These are phyloP conservation scores for Huntiella savannae DNA, from an alignment of 2,329 filamentous ascomycete genomes.

Conservation along the genomic window DNA sequence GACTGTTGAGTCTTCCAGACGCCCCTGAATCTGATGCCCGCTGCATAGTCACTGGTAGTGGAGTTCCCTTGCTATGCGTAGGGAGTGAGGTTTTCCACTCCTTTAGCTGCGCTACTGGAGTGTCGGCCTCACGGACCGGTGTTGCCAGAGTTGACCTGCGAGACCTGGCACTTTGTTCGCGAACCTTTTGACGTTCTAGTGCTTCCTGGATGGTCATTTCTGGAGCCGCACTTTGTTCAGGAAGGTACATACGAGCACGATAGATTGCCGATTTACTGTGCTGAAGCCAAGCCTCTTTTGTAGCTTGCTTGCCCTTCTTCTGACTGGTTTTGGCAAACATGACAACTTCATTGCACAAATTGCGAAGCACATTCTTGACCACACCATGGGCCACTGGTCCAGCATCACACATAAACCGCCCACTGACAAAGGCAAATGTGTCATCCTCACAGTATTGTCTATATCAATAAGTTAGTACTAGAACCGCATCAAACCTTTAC, in stretches of 20 bases:
- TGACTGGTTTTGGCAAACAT: background rate
- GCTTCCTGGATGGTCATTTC: too few species aligned
- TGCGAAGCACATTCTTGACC: constrained; percentile 8
- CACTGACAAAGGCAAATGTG: constrained; percentile 9
- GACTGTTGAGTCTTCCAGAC: too few species aligned
- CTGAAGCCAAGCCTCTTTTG: background rate
- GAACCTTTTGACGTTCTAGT: too few species aligned
- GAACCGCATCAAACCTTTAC: background rate
- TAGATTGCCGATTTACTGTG: background rate
- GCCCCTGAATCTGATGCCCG: too few species aligned
- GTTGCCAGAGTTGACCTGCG: too few species aligned
- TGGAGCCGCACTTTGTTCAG: too few species aligned
- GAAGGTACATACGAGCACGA: background rate
- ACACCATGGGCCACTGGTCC: constrained; percentile 5
- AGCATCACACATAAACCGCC: constrained; percentile 9
- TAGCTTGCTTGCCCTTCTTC: background rate
- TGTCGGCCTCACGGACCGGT: too few species aligned
- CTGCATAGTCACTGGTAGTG: too few species aligned
- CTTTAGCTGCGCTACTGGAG: too few species aligned
- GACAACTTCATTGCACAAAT: constrained; percentile 3
- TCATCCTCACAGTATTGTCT: constrained; percentile 9
- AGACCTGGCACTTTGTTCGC: too few species aligned
- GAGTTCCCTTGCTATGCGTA: too few species aligned
- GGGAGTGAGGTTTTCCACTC: too few species aligned
- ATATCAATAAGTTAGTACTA: background rate